A percentile compares a stretch with the other conserved stretches of the same genome.
phyloP scores from a whole-genome alignment of 305 asterid genomes.

The Withania somnifera region DNA sequence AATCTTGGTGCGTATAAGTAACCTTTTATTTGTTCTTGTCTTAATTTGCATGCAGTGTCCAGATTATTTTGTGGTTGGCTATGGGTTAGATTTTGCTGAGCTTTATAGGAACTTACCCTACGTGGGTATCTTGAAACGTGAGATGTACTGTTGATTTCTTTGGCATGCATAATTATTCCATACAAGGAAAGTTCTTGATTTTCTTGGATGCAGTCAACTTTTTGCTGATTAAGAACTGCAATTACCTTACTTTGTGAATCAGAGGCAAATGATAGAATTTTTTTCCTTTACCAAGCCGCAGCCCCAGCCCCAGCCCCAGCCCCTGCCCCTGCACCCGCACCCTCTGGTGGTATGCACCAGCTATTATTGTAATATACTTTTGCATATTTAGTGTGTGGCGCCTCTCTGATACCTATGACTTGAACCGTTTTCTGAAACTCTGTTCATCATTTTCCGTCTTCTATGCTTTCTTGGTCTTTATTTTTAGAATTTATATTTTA shows the following conservation, averaged over 20 bases:
- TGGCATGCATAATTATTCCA: not conserved
- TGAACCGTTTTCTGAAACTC: not conserved
- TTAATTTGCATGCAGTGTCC: slow-evolving; percentile 52
- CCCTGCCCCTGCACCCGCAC: no score
- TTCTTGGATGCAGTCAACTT: not conserved
- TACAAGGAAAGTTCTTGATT: not conserved
- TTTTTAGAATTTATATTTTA: not conserved
- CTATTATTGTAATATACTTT: not conserved
- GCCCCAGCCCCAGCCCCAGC: no score
- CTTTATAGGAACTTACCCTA: slow-evolving; percentile 79
- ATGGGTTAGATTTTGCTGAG: slow-evolving; percentile 79
- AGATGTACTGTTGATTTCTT: slow-evolving; percentile 35
- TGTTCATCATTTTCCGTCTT: not conserved
- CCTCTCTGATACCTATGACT: not conserved
- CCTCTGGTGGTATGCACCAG: not conserved
- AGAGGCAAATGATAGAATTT: not conserved
- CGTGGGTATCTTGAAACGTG: slow-evolving; percentile 79
- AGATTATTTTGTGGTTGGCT: slow-evolving; percentile 83
- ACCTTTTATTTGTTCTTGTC: not conserved
- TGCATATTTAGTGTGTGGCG: not conserved
- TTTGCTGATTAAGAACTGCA: not conserved
- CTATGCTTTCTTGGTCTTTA: not conserved
- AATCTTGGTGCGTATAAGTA: not conserved
- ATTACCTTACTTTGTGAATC: not conserved
- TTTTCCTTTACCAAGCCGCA: not conserved